Conservation (phyloP, 208 protist species). For the Willaertia magna region DNA sequence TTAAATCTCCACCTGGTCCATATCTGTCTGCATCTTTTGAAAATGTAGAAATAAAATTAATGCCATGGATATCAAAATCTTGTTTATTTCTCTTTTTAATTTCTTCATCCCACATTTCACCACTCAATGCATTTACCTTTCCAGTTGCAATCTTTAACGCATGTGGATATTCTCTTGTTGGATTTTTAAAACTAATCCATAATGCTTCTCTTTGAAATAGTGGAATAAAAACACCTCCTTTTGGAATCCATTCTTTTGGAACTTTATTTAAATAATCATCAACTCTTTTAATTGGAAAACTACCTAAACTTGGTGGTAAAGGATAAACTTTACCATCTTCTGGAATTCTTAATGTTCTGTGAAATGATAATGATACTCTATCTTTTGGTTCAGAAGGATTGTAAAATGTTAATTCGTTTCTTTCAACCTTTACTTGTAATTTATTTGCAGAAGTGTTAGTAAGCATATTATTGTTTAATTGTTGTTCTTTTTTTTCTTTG, state of each 20-base stretch:
- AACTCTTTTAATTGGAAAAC: constrained; percentile 6
- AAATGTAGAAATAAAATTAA: no score
- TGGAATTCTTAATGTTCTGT: constrained; percentile 15
- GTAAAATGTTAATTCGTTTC: no score
- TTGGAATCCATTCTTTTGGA: neutral
- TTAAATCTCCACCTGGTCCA: no score
- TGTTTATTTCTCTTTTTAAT: neutral
- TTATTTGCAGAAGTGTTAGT: no score
- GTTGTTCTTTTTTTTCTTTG: no score
- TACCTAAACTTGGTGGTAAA: constrained; percentile 9
- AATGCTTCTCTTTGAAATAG: constrained; percentile 15
- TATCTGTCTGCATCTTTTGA: no score
- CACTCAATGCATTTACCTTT: constrained; percentile 13
- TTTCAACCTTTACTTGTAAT: no score
- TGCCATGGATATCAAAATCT: constrained; percentile 15
- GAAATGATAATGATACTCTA: no score
- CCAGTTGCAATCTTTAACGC: constrained; percentile 14
- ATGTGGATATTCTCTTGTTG: neutral
- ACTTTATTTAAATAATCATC: neutral
- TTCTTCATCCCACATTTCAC: neutral
- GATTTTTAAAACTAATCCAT: constrained; percentile 13
- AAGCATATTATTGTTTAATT: no score
- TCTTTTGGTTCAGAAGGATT: no score
- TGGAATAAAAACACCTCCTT: neutral
- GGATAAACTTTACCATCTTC: constrained; percentile 17